Percentiles rank a stretch among this genome's conserved stretches.
Conservation (phyloP, 805 yeast genomes). For the Suhomyces sp. region DNA sequence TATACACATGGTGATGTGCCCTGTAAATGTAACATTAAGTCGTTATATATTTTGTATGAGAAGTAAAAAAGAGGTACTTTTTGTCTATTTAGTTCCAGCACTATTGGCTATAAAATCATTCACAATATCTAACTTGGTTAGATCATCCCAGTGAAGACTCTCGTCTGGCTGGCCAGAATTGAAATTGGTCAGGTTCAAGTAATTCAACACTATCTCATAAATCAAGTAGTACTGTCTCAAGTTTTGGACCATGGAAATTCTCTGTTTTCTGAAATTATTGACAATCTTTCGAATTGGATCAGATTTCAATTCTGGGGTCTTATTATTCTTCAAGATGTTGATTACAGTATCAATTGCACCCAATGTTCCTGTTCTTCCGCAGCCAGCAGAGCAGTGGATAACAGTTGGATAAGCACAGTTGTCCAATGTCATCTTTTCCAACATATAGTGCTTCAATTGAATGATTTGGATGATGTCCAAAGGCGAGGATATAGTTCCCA, state of each 20-base stretch:
- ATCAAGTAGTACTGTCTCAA: slow-evolving; percentile 51
- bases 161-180: background rate
- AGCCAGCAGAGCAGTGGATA: slow-evolving; percentile 42
- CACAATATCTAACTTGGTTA: slow-evolving; percentile 9
- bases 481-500: slow-evolving; percentile 58
- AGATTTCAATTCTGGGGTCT: slow-evolving; percentile 10
- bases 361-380: slow-evolving; percentile 30
- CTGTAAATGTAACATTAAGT: background rate
- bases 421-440: slow-evolving; percentile 5
- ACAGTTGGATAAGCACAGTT: slow-evolving; percentile 26
- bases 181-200: slow-evolving; percentile 9
- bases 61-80: background rate
- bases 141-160: slow-evolving; percentile 5
- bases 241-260: slow-evolving; percentile 60
- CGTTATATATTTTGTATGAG: background rate
- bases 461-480: slow-evolving; percentile 52
- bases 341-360: slow-evolving; percentile 29
- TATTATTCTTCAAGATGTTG: slow-evolving; percentile 15
- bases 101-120: slow-evolving; percentile 6
- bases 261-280: slow-evolving; percentile 46
- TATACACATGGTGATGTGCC: background rate
- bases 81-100: background rate
- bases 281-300: slow-evolving; percentile 49
- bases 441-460: slow-evolving; percentile 24
- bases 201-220: slow-evolving; percentile 38